Percentiles rank a stretch among this genome's conserved stretches.
Evolutionary conservation across 495 filamentous ascomycete genomes (phyloP).

Genomic region (Penicillium ochrochloron): DNA sequence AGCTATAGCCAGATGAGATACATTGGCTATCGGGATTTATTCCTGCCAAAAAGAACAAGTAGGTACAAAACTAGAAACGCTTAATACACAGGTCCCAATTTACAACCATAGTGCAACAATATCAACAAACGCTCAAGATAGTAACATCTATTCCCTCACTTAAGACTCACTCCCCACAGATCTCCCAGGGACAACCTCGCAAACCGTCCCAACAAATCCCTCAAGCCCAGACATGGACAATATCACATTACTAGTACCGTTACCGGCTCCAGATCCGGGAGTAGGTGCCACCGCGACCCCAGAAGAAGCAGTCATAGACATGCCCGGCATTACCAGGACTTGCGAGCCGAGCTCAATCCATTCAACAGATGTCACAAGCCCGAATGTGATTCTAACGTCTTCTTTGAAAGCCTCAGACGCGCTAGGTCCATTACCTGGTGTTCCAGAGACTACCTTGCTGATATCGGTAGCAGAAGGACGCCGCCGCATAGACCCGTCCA

Average conservation of each 20-base stretch:
- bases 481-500: slow-evolving; percentile 4
- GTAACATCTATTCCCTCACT: background rate
- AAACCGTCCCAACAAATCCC: slow-evolving; percentile 53
- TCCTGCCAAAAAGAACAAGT: too few relatives aligned
- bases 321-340: slow-evolving; percentile 77
- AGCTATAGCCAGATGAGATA: too few relatives aligned
- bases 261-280: slow-evolving; percentile 15
- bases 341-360: slow-evolving; percentile 83
- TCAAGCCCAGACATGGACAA: slow-evolving; percentile 44
- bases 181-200: slow-evolving; percentile 41
- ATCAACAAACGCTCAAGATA: background rate
- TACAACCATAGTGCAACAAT: background rate
- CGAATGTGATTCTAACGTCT: slow-evolving; percentile 70
- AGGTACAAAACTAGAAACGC: too few relatives aligned
- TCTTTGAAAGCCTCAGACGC: slow-evolving; percentile 32
- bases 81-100: background rate
- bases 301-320: slow-evolving; percentile 41
- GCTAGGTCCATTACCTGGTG: slow-evolving; percentile 9
- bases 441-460: slow-evolving; percentile 30
- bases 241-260: background rate
- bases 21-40: too few relatives aligned
- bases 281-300: slow-evolving; percentile 33
- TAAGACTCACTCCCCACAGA: slow-evolving; percentile 12
- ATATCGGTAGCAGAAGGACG: slow-evolving; percentile 29
- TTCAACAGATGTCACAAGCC: slow-evolving; percentile 75